Evolutionary conservation across 208 protist genomes (phyloP), one percentile per base, ranked within the genome.

Genomic region (Dictyostelium gargantuum): DNA sequence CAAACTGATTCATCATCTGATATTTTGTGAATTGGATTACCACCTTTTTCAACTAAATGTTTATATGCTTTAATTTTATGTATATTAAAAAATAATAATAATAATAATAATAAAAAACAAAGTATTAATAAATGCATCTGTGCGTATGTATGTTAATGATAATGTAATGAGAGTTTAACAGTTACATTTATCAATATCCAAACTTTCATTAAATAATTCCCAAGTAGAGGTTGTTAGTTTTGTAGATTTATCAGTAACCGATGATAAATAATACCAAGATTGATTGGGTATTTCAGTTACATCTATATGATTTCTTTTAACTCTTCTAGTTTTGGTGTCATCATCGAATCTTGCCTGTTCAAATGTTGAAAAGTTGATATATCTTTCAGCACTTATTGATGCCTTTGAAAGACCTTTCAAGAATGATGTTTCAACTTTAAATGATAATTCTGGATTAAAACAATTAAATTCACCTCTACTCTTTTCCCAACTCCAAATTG

Each of bases 311-410:
- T 54, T 50, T 70, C 82, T 46, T 23, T 42, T 26, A 17, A 89
- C 82, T 42, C 48, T 44, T 42, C 82, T 26, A 8, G 44, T 89
- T 46, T 89, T 89, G 6, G 44, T 54, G 9, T 46, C 70, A 79
- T 89, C 38, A 48, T 89, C 82, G 29, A 79, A 89, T 70, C 82
- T 42, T 19, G 50, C 35, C 29, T 89, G 82, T 54, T 89, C 82
- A 13, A 54, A 68, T 32, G 82, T 52, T 13, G 82, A 79, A 11
- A 89, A 52, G 63, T 68, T 89, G 10, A 89, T 89, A 40, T 54
- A 89, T 48, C 82, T 52, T 15, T 89, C 82, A n/a, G 82, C 29
- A 54, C 79, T 72, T 1, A 89, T 54, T 2, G 35, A n/a, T 13
- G 35, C 32, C 15, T 89, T 89, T 54, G 68, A 68, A 26, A 44